Conservation (phyloP, 2,329 filamentous ascomycete species). For the Botrytis fabae region DNA sequence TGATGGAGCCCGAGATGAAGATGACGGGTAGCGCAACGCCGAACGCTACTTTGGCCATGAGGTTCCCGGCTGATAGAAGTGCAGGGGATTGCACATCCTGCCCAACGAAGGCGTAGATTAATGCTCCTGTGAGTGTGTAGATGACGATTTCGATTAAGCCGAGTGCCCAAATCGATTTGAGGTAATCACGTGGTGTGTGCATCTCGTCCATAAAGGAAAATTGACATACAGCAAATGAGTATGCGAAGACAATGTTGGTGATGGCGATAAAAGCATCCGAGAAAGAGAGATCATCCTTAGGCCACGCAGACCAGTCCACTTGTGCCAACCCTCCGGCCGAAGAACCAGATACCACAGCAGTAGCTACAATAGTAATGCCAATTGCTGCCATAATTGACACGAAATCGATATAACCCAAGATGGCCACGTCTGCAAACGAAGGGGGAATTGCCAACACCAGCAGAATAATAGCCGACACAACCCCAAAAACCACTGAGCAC, state of each 20-base stretch:
- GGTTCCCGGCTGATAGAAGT: constrained; percentile 53
- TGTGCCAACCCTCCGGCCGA: background rate
- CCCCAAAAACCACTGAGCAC: background rate
- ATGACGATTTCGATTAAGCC: constrained; percentile 54
- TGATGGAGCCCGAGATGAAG: constrained; percentile 61
- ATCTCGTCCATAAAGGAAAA: constrained; percentile 36
- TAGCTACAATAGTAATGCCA: background rate
- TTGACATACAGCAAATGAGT: constrained; percentile 40
- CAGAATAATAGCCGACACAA: constrained; percentile 42
- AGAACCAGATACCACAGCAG: background rate
- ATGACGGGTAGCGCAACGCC: constrained; percentile 62
- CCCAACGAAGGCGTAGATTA: constrained; percentile 63
- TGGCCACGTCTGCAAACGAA: constrained; percentile 57
- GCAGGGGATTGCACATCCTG: constrained; percentile 57
- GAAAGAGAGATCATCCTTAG: constrained; percentile 42
- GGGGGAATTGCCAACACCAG: constrained; percentile 55
- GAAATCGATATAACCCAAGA: constrained; percentile 45
- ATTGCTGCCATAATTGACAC: background rate
- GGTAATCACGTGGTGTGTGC: constrained; percentile 42
- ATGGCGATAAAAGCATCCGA: constrained; percentile 51
- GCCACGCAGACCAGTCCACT: constrained; percentile 35
- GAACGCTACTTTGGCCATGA: constrained; percentile 58
- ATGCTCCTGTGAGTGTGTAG: constrained; percentile 57
- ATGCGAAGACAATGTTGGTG: constrained; percentile 61
- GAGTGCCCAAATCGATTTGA: constrained; percentile 48